Evolutionary conservation across 176 grass and related monocot genomes (phyloP), one percentile per base, ranked within the genome.

Genomic region (Ampelocalamus luodianensis): DNA sequence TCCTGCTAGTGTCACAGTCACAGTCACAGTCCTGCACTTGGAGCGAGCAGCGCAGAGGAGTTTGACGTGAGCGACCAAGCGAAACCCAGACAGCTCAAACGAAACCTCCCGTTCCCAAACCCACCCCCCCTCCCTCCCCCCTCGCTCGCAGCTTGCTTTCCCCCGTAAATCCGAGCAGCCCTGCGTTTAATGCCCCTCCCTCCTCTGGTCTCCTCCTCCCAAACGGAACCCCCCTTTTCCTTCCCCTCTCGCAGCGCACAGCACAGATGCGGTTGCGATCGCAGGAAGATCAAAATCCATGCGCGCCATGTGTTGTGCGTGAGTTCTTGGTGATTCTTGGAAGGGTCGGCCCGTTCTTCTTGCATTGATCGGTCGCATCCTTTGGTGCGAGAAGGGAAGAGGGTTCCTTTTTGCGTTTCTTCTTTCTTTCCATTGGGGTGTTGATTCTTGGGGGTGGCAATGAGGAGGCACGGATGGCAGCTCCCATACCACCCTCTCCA

Each of bases 381-480:
- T 58, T 61, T 42, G 76, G 23, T 22, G 68, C 45, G n/a, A 58
- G 8, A 58, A 51, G 65, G 46, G 44, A 26, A 65, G 58, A 32
- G 39, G 50, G 15, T 17, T 81, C 40, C 27, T 38, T 55, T 12
- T 14, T 51, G 16, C 63, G 71, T 58, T 76, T 78, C 55, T 81
- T 55, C 50, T n/a, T 40, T 67, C 68, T 48, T 83, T 38, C 54
- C 15, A 20, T 40, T 40, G 80, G 29, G 26, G 8, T 42, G n/a
- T 60, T 27, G 61, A 22, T 83, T 76, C 71, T 66, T 73, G 74
- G 49, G 24, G 65, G 55, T 68, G 29, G 62, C 71, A 73, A 99
- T 99, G 97, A 94, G 97, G 92, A 90, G 91, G 67, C 91, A 99
- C 78, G 97, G 97, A 11, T 99, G 97, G 97, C 90, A 99, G 85